These are phyloP conservation scores for Leccinum huronense DNA, from an alignment of 1,284 basidiomycete genomes.

Conservation along the genomic window DNA sequence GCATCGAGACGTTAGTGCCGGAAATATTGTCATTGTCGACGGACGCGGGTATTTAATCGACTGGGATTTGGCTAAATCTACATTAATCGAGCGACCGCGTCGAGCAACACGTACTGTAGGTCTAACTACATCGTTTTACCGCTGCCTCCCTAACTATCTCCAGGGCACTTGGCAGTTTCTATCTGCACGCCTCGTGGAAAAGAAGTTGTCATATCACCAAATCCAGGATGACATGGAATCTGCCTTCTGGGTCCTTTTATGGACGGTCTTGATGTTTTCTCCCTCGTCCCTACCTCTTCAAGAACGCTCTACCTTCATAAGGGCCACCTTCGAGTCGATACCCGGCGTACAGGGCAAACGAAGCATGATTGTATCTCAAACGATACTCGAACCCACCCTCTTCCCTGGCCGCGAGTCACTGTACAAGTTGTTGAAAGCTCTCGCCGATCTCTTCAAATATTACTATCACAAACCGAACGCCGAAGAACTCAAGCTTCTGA, in stretches of 20 bases:
- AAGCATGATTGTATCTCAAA: not conserved
- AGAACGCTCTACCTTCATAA: not conserved
- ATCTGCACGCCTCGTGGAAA: conserved; percentile 2
- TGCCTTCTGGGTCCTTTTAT: not conserved
- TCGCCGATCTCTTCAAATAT: not conserved
- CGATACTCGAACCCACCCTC: not conserved
- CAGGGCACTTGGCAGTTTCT: conserved; percentile 3
- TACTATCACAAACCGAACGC: not conserved
- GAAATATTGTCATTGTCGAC: not conserved
- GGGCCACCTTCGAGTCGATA: not conserved
- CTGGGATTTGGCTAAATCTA: conserved; percentile 1
- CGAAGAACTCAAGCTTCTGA: not conserved
- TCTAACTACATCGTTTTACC: not conserved
- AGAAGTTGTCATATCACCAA: not conserved
- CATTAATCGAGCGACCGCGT: not conserved
- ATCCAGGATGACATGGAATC: conserved; percentile 1
- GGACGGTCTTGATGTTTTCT: conserved; percentile 1
- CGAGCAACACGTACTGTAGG: not conserved
- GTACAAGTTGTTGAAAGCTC: not conserved
- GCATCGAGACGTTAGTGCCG: not conserved
- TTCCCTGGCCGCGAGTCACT: not conserved
- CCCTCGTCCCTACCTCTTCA: not conserved
- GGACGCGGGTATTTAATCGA: not conserved
- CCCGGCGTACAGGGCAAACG: not conserved
- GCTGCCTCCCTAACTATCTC: not conserved